phyloP scores from a whole-genome alignment of 306 rosid species.

The Ormosia semicastrata region DNA sequence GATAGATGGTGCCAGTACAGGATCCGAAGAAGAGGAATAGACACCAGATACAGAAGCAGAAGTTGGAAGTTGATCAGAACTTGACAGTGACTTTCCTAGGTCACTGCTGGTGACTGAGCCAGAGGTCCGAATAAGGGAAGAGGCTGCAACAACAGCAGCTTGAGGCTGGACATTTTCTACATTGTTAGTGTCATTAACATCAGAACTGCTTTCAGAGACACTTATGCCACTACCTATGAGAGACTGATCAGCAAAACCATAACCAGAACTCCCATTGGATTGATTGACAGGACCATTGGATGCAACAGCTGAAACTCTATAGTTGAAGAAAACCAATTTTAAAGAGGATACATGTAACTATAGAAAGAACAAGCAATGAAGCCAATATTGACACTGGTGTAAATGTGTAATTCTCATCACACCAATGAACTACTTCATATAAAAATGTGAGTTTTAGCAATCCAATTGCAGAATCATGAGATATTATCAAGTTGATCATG shows the following conservation, averaged over 20 bases:
- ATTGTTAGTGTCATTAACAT: constrained; percentile 28
- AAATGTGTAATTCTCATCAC: neutral
- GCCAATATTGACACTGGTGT: neutral
- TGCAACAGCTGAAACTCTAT: constrained; percentile 50
- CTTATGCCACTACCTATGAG: constrained; percentile 22
- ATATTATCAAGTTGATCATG: constrained; percentile 5
- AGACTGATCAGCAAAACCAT: constrained; percentile 33
- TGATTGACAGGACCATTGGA: constrained; percentile 44
- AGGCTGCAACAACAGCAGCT: constrained; percentile 35
- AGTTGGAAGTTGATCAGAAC: constrained; percentile 34
- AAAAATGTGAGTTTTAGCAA: neutral
- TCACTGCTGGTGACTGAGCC: constrained; percentile 30
- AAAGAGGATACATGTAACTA: neutral
- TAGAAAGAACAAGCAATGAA: neutral
- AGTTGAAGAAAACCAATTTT: neutral
- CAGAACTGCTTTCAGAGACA: constrained; percentile 34
- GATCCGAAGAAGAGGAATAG: constrained; percentile 45
- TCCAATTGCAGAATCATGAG: neutral
- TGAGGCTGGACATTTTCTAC: constrained; percentile 42
- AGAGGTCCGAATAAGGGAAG: constrained; percentile 29
- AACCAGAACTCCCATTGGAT: constrained; percentile 52
- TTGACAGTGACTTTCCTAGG: constrained; percentile 40
- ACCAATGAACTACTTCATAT: neutral
- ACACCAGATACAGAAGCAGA: constrained; percentile 37
- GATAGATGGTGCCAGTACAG: constrained; percentile 38